Evolutionary conservation across 2,329 filamentous ascomycete genomes (phyloP).

Genomic region (Colletotrichum sp.): DNA sequence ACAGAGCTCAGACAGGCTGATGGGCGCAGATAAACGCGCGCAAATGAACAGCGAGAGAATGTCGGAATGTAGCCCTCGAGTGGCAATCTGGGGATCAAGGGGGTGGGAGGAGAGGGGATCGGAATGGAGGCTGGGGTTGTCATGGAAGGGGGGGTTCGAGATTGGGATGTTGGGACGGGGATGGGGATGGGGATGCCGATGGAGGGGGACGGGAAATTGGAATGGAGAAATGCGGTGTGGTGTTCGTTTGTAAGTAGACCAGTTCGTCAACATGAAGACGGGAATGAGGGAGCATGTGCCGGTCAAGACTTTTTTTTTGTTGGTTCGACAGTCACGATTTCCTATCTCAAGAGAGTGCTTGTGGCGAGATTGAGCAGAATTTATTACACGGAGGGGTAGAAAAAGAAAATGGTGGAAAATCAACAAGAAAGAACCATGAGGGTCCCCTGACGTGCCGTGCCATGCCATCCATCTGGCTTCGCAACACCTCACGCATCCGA

Average conservation of each 20-base stretch:
- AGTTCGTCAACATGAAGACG: neutral
- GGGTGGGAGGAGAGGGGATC: neutral
- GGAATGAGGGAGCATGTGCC: neutral
- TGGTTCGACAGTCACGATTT: neutral
- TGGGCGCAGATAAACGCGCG: neutral
- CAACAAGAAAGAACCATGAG: constrained; percentile 3
- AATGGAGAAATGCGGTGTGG: neutral
- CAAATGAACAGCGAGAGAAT: neutral
- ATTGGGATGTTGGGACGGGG: neutral
- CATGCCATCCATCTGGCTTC: neutral
- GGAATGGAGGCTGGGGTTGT: neutral
- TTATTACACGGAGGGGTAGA: neutral
- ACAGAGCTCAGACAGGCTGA: neutral
- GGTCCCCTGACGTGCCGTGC: neutral
- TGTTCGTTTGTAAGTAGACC: neutral
- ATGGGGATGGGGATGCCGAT: neutral
- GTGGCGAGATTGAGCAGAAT: neutral
- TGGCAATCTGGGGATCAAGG: constrained; percentile 2
- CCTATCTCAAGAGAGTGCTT: neutral
- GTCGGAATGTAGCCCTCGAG: neutral
- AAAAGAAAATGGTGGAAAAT: constrained; percentile 8
- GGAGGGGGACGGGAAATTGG: neutral
- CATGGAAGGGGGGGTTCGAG: neutral
- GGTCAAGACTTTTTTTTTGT: neutral
- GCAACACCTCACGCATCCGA: neutral